phyloP scores from a whole-genome alignment of 306 rosid species.

The Calophaca sinica region DNA sequence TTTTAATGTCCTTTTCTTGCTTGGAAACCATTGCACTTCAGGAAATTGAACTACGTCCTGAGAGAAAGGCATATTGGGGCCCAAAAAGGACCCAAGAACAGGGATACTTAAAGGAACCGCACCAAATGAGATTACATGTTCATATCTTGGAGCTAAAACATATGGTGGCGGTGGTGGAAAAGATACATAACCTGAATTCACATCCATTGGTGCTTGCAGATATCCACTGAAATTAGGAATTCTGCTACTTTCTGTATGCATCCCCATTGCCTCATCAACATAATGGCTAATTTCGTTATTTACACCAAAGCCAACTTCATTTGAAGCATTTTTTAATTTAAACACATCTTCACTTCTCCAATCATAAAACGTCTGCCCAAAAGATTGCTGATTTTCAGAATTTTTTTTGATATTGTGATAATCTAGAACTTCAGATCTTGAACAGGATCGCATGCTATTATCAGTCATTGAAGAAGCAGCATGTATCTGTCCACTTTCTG shows the following conservation, averaged over 20 bases:
- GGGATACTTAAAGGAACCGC: conserved; percentile 52
- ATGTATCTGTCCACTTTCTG: too few relatives aligned
- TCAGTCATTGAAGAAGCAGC: conserved; percentile 51
- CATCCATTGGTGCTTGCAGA: conserved; percentile 56
- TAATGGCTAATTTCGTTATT: conserved; percentile 47
- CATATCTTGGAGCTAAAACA: conserved; percentile 58
- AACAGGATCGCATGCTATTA: conserved; percentile 52
- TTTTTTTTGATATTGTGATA: background rate
- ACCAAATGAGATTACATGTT: conserved; percentile 49
- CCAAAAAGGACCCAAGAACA: conserved; percentile 56
- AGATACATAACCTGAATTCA: conserved; percentile 53
- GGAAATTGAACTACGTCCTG: conserved; percentile 55
- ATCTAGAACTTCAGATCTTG: conserved; percentile 40
- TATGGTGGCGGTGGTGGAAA: conserved; percentile 49
- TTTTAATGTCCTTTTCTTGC: conserved; percentile 35
- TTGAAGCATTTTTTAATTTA: background rate
- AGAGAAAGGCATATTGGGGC: conserved; percentile 54
- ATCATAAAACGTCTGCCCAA: background rate
- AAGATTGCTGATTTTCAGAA: background rate
- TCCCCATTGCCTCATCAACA: conserved; percentile 16
- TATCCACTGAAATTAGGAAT: conserved; percentile 58
- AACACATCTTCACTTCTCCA: background rate
- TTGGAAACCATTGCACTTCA: conserved; percentile 56
- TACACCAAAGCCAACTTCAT: conserved; percentile 45
- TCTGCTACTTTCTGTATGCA: conserved; percentile 23